Conservation (phyloP, 1,284 basidiomycete species). For the Earliella scabrosa region DNA sequence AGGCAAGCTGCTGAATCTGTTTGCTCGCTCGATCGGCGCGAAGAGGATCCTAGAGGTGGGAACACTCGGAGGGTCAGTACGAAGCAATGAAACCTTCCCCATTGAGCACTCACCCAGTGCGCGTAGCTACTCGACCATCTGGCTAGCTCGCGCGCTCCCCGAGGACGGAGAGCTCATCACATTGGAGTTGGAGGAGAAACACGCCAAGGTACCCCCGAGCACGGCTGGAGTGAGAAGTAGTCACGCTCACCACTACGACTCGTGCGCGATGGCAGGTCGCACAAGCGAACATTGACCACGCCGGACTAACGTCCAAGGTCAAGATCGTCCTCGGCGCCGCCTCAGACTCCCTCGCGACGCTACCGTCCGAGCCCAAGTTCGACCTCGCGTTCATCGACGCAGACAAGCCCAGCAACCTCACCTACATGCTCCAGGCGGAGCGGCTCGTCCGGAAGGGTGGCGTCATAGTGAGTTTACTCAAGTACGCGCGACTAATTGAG, state of each 20-base stretch:
- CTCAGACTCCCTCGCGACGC: conserved; percentile 44
- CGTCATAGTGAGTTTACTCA: conserved; percentile 51
- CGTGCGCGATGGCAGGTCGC: too few relatives aligned
- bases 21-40: conserved; percentile 50
- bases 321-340: conserved; percentile 56
- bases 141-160: conserved; percentile 61
- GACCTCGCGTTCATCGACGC: conserved; percentile 69
- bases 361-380: conserved; percentile 50
- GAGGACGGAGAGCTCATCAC: conserved; percentile 54
- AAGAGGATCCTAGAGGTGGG: conserved; percentile 64
- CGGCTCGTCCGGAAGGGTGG: conserved; percentile 56
- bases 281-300: conserved; percentile 50
- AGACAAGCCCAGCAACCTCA: conserved; percentile 53
- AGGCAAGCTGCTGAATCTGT: conserved; percentile 58
- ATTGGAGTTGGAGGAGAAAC: conserved; percentile 51
- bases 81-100: conserved; percentile 2
- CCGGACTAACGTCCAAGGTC: conserved; percentile 50
- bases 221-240: too few relatives aligned
- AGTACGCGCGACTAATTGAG: too few relatives aligned
- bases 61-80: conserved; percentile 60
- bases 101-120: conserved; percentile 3
- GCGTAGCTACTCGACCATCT: conserved; percentile 61
- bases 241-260: too few relatives aligned
- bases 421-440: conserved; percentile 60
- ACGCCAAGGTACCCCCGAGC: conserved; percentile 49